A percentile compares a stretch with the other conserved stretches of the same genome.
These are phyloP conservation scores for Emergomyces pasteurianus DNA, from an alignment of 2,329 filamentous ascomycete genomes.

Conservation along the genomic window DNA sequence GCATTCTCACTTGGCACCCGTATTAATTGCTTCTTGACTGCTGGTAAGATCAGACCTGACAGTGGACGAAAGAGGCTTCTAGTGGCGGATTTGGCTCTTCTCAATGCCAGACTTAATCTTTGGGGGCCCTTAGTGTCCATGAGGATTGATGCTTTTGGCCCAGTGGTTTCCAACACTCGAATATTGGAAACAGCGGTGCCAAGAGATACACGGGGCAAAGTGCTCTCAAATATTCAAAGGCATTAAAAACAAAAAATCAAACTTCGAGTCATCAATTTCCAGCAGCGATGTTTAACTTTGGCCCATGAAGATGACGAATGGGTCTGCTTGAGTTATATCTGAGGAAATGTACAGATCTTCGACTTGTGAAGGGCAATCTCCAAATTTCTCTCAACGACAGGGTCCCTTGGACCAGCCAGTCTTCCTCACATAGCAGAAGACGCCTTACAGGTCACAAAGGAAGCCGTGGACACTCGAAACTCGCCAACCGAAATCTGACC, in stretches of 20 bases:
- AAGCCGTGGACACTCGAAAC: neutral
- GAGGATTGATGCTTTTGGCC: too few relatives aligned
- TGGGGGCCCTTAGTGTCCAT: too few relatives aligned
- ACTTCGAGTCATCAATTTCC: conserved; percentile 5
- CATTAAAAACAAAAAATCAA: neutral
- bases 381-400: conserved; percentile 4
- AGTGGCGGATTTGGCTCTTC: neutral
- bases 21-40: neutral
- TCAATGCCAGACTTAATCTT: too few relatives aligned
- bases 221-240: neutral
- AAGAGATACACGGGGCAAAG: neutral
- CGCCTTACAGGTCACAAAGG: neutral
- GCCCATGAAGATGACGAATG: conserved; percentile 2
- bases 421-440: neutral
- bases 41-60: neutral
- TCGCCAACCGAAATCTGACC: neutral
- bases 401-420: neutral
- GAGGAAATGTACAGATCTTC: conserved; percentile 4
- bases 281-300: conserved; percentile 1
- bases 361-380: conserved; percentile 1
- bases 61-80: neutral
- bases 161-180: too few relatives aligned
- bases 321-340: conserved; percentile 8
- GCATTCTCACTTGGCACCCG: neutral
- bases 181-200: conserved; percentile 3